A percentile compares a stretch with the other conserved stretches of the same genome.
These are phyloP conservation scores for Globisporangium yorkense DNA, from an alignment of 352 stramenopile species.

Conservation along the genomic window DNA sequence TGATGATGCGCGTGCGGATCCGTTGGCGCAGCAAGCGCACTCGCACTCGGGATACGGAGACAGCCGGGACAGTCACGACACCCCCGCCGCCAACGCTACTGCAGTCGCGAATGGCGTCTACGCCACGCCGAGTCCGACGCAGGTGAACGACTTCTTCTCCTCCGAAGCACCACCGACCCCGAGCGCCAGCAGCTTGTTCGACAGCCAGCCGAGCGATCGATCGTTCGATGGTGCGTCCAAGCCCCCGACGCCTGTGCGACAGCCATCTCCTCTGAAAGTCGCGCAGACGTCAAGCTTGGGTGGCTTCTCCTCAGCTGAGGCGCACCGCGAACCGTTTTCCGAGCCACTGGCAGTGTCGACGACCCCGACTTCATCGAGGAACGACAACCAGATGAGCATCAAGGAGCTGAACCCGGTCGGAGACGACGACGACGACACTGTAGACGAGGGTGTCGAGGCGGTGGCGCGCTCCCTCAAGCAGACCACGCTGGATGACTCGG, in stretches of 20 bases:
- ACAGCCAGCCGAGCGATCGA: constrained; percentile 3
- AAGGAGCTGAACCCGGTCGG: constrained; percentile 8
- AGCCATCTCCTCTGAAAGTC: neutral
- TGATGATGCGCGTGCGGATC: constrained; percentile 7
- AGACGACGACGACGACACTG: constrained; percentile 1
- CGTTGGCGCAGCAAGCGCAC: constrained; percentile 8
- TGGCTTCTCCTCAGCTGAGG: neutral
- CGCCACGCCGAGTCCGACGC: constrained; percentile 11
- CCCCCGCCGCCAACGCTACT: neutral
- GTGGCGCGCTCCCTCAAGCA: constrained; percentile 10
- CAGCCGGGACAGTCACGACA: neutral
- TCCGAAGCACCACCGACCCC: constrained; percentile 22
- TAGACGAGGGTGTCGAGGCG: constrained; percentile 2
- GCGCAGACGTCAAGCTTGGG: neutral
- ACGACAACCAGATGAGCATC: neutral
- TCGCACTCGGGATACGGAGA: neutral
- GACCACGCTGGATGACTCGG: constrained; percentile 49
- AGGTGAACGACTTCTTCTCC: constrained; percentile 30
- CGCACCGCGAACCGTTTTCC: constrained; percentile 20
- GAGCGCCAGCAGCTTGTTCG: constrained; percentile 35
- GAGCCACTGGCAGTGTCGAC: constrained; percentile 8
- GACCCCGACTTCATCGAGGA: neutral
- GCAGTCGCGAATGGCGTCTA: neutral
- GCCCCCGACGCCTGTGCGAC: neutral
- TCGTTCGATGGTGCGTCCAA: neutral